phyloP scores from a whole-genome alignment of 1,139 yeast genomes.

The Geotrichum cucujoidarum region DNA sequence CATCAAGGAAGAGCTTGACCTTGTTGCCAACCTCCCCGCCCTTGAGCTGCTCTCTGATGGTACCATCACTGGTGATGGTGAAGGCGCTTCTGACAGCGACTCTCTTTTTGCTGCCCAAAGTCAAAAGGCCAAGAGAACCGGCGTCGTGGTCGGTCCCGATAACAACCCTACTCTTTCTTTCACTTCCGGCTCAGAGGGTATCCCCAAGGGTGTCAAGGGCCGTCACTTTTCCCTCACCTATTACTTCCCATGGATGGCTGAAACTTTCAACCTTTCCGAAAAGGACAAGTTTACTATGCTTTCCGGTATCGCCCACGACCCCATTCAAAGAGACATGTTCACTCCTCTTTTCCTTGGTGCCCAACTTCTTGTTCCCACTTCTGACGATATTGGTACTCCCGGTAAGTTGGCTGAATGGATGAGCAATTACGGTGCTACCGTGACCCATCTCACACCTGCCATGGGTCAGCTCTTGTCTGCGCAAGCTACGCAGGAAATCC shows the following conservation, averaged over 20 bases:
- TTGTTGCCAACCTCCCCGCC: constrained; percentile 69
- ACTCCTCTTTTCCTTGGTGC: constrained; percentile 97
- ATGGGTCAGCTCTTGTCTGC: constrained; percentile 98
- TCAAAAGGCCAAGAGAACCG: constrained; percentile 57
- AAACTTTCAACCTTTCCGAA: constrained; percentile 68
- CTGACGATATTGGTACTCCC: constrained; percentile 97
- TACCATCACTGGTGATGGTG: constrained; percentile 55
- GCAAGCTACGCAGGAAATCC: constrained; percentile 88
- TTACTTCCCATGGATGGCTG: constrained; percentile 98
- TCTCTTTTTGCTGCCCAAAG: constrained; percentile 46
- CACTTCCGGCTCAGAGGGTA: constrained; percentile 98
- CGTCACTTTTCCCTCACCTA: constrained; percentile 95
- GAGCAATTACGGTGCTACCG: constrained; percentile 85
- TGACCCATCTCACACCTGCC: constrained; percentile 96
- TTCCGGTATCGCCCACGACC: constrained; percentile 98
- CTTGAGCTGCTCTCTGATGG: constrained; percentile 76
- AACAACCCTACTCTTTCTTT: constrained; percentile 93
- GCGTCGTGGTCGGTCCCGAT: constrained; percentile 96
- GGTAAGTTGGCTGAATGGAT: constrained; percentile 97
- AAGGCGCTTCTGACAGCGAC: constrained; percentile 40
- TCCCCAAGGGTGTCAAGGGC: constrained; percentile 97
- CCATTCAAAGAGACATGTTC: constrained; percentile 97
- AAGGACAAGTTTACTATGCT: constrained; percentile 93
- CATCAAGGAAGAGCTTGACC: constrained; percentile 63
- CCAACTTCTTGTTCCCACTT: constrained; percentile 83